Base-by-base conservation (phyloP, 371 early-diverging fungal species). In the Haplosporangium sp. region DNA sequence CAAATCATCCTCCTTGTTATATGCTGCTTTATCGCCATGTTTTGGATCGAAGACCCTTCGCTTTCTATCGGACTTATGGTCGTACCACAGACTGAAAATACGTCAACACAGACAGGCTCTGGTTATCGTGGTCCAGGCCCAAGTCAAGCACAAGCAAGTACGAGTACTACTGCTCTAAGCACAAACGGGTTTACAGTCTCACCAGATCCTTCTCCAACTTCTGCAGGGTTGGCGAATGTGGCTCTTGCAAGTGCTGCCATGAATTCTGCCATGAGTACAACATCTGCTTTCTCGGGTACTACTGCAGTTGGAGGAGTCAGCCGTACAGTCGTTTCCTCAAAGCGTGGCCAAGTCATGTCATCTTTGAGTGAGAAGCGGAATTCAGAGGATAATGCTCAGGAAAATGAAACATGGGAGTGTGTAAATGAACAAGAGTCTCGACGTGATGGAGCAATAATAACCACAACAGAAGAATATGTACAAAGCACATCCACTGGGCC, bases 1-100 rank as follows among this genome's bases (percentile, higher is more conserved):
- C 79, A 79, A 35, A 55, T 79, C 53, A 65, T 74, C 52, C 71
- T 79, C 27, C 67, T 79, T 9, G 74, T 79, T 44, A 63, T 74
- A 35, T 79, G 74, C 40, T 67, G 71, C 53, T 74, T 79, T 61
- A 79, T 79, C 50, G 79, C 79, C 68, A 79, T 79, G 79, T 79
- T 79, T 59, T 79, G 79, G 79, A 65, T 79, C 57, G 70, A 79
- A 34, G 79, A 79, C 39, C 79, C 79, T 5, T 40, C 71, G 0
- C 71, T 79, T 35, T 67, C 68, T 15, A 70, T 79, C 52, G 79
- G 79, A 0, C 68, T 74, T 15, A 78, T 73, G 73, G 74, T 78
- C 52, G 74, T 66, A 9, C 61, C 77, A 0, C 56, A 39, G 19
- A 59, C 60, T 27, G 59, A 59, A 8, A 4, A 10, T 40, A 4